A percentile compares a stretch with the other conserved stretches of the same genome.
phyloP scores from a whole-genome alignment of 768 basidiomycete genomes.

The Asterophora parasitica region DNA sequence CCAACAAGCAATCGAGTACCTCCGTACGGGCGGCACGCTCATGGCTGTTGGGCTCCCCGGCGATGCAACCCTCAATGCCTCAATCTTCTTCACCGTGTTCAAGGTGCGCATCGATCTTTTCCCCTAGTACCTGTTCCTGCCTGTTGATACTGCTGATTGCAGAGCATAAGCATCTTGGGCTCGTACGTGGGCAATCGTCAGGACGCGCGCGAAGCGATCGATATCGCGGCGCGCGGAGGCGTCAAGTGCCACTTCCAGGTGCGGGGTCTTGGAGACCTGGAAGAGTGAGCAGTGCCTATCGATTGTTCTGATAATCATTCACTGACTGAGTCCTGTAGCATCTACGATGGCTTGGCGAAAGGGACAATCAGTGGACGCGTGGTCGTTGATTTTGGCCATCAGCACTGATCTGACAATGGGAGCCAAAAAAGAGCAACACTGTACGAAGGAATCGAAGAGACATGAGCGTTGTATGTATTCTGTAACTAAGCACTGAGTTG shows the following conservation, averaged over 20 bases:
- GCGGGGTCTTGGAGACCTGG: constrained; percentile 47
- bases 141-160: constrained; percentile 8
- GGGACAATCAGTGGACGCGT: constrained; percentile 48
- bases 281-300: constrained; percentile 34
- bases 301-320: too few species aligned
- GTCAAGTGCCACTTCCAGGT: constrained; percentile 55
- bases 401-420: background rate
- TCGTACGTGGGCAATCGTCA: constrained; percentile 70
- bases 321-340: constrained; percentile 15
- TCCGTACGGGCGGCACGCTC: constrained; percentile 65
- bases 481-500: too few species aligned
- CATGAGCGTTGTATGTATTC: too few species aligned
- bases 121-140: background rate
- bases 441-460: background rate
- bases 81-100: constrained; percentile 69
- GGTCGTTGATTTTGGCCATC: constrained; percentile 33
- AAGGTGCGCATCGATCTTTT: constrained; percentile 41
- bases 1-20: constrained; percentile 65
- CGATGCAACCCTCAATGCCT: constrained; percentile 50
- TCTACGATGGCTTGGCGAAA: constrained; percentile 36
- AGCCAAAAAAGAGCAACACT: background rate
- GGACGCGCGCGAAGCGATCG: constrained; percentile 77
- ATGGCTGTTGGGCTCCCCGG: constrained; percentile 79
- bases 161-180: constrained; percentile 52
- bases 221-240: constrained; percentile 65